Conservation (phyloP, 208 protist genomes). For the Crithidia sp. region DNA sequence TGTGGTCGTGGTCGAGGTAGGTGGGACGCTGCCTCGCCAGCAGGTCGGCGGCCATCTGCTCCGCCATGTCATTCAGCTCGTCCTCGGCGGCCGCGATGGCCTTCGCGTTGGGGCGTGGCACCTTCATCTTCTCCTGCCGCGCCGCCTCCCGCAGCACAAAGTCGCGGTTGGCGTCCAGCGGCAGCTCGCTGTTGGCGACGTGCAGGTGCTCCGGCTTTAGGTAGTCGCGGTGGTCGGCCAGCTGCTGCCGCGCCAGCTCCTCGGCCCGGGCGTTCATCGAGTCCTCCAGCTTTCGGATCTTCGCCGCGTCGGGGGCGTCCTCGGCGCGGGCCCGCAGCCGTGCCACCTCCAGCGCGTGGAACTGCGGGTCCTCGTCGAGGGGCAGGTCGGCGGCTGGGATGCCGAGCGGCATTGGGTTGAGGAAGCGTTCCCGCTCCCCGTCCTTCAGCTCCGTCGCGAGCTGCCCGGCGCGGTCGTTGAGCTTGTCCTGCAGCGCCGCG, state of each 20-base stretch:
- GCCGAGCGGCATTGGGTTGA: constrained; percentile 59
- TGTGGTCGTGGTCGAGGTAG: constrained; percentile 51
- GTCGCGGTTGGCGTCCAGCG: constrained; percentile 42
- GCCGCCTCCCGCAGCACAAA: constrained; percentile 53
- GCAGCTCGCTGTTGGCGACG: constrained; percentile 51
- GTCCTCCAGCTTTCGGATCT: constrained; percentile 46
- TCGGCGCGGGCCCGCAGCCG: constrained; percentile 50
- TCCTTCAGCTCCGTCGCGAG: constrained; percentile 59
- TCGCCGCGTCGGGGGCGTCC: constrained; percentile 33
- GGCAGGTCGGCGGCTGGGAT: constrained; percentile 47
- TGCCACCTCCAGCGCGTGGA: constrained; percentile 59
- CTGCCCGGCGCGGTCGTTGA: constrained; percentile 52
- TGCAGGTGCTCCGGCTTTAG: constrained; percentile 46
- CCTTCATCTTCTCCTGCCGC: constrained; percentile 44
- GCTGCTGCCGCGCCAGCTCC: constrained; percentile 43
- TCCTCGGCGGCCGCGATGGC: constrained; percentile 30
- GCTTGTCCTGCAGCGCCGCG: constrained; percentile 37
- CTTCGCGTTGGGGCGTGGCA: constrained; percentile 20
- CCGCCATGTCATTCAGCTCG: constrained; percentile 42
- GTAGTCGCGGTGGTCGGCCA: constrained; percentile 49
- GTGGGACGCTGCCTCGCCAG: constrained; percentile 43
- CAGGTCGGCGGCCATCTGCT: constrained; percentile 42
- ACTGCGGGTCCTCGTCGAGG: constrained; percentile 59
- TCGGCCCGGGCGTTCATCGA: constrained; percentile 51
- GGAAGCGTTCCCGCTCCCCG: constrained; percentile 54